These are phyloP conservation scores for Funneliformis caledonium DNA, from an alignment of 371 early-diverging fungal genomes.

Conservation along the genomic window DNA sequence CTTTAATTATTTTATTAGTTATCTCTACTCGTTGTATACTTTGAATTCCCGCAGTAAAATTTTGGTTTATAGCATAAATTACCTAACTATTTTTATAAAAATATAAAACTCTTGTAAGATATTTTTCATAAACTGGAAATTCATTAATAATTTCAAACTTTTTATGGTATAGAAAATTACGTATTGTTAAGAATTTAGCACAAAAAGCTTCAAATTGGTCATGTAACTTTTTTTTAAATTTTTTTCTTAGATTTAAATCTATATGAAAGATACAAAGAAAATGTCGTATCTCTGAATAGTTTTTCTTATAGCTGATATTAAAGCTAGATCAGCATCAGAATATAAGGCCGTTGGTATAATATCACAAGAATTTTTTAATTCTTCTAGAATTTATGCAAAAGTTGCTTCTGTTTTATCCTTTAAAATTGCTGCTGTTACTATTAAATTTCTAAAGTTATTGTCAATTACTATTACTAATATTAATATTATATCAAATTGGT, in stretches of 20 bases:
- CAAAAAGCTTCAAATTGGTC: not conserved
- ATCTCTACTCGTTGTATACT: not conserved
- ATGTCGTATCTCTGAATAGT: not conserved
- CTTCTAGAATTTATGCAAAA: not conserved
- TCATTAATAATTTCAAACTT: not conserved
- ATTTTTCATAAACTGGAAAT: not conserved
- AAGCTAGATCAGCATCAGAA: not conserved
- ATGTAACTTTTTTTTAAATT: not conserved
- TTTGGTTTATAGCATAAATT: not conserved
- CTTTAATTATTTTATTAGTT: constrained; percentile 1
- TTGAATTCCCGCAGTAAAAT: not conserved
- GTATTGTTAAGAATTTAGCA: not conserved
- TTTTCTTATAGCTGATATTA: not conserved
- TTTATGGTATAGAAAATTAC: not conserved
- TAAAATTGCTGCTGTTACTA: not conserved
- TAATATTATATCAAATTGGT: not conserved
- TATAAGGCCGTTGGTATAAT: not conserved
- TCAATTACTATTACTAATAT: not conserved
- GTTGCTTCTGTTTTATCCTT: not conserved
- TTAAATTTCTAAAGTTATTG: constrained; percentile 1
- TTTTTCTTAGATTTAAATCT: not conserved
- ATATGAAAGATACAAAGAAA: not conserved
- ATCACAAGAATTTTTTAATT: not conserved
- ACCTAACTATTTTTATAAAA: not conserved
- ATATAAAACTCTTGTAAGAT: not conserved